Conservation (phyloP, 768 basidiomycete species). For the Cantharellus anzutake region DNA sequence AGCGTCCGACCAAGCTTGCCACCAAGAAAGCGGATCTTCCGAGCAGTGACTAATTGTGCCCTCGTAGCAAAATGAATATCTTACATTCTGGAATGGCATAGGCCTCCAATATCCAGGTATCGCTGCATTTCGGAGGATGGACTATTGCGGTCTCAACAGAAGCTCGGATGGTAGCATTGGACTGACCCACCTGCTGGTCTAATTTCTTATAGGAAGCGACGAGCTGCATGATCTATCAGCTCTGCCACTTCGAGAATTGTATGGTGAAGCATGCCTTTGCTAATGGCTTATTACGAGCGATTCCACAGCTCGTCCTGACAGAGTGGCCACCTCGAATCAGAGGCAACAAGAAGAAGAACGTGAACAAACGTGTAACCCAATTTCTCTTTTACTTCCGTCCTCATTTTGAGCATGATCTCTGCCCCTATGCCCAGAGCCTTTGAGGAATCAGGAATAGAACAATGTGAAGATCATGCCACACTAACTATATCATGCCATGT, state of each 20-base stretch:
- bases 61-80: not conserved
- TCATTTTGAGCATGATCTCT: slow-evolving; percentile 60
- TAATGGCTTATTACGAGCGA: slow-evolving; percentile 84
- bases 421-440: slow-evolving; percentile 78
- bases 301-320: slow-evolving; percentile 33
- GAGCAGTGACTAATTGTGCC: not conserved
- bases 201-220: slow-evolving; percentile 86
- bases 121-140: slow-evolving; percentile 57
- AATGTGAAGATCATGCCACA: not conserved
- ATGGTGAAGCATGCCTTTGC: slow-evolving; percentile 45
- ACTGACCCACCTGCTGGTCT: slow-evolving; percentile 44
- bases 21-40: slow-evolving; percentile 66
- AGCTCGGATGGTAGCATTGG: not conserved
- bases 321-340: not conserved
- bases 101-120: slow-evolving; percentile 73
- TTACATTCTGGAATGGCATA: slow-evolving; percentile 73
- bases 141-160: not conserved
- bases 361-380: slow-evolving; percentile 86
- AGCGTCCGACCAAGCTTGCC: slow-evolving; percentile 85
- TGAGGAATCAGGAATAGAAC: not conserved
- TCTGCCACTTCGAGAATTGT: not conserved
- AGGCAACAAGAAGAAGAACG: slow-evolving; percentile 29
- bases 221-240: slow-evolving; percentile 29
- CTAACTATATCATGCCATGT: slow-evolving; percentile 63
- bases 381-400: slow-evolving; percentile 42